Percentiles rank a stretch among this genome's conserved stretches.
These are phyloP conservation scores for Lobosporangium transversale DNA, from an alignment of 192 early-diverging fungal genomes.

Conservation along the genomic window DNA sequence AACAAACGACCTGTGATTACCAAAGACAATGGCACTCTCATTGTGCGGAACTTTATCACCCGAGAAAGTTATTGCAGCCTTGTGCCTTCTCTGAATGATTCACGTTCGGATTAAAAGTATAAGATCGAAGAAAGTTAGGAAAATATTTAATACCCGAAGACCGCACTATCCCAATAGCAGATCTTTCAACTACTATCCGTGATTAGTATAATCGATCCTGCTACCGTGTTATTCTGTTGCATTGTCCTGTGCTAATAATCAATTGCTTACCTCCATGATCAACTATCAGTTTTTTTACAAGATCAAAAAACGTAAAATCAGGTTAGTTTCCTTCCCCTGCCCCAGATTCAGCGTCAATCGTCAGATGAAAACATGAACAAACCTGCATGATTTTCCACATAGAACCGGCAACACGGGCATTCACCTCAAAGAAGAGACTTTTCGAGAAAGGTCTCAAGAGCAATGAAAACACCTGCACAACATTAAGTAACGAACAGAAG, in stretches of 20 bases:
- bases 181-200: too few species aligned
- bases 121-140: too few species aligned
- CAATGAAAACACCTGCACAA: conserved; percentile 60
- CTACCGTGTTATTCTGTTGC: not conserved
- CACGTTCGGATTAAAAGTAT: not conserved
- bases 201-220: too few species aligned
- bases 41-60: conserved; percentile 58
- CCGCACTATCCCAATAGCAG: too few species aligned
- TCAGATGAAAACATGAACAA: too few species aligned
- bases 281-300: conserved; percentile 18
- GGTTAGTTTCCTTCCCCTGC: not conserved
- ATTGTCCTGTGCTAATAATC: too few species aligned
- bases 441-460: conserved; percentile 59
- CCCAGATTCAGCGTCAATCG: too few species aligned
- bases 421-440: conserved; percentile 60
- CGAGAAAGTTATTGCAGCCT: conserved; percentile 65
- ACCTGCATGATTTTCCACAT: conserved; percentile 70
- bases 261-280: conserved; percentile 55
- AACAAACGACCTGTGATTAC: conserved; percentile 64
- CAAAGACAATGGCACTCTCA: conserved; percentile 65
- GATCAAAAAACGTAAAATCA: too few species aligned
- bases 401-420: conserved; percentile 56
- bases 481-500: conserved; percentile 57
- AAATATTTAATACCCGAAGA: too few species aligned
- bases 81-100: conserved; percentile 48